phyloP scores from a whole-genome alignment of 345 rosid species.

The Ceriops tagal region DNA sequence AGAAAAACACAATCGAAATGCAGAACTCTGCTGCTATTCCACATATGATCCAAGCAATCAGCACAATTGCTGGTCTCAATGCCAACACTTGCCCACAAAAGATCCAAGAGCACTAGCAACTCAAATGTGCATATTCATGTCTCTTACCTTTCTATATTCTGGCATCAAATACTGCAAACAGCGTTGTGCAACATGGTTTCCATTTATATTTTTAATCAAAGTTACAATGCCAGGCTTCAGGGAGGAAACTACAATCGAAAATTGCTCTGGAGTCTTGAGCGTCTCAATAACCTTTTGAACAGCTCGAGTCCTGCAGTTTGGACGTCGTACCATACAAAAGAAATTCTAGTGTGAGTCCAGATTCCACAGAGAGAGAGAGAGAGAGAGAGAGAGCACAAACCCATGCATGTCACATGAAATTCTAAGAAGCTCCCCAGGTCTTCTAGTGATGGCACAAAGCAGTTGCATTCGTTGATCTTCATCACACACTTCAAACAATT shows the following conservation, averaged over 20 bases:
- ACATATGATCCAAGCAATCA: no score
- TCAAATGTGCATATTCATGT: not conserved
- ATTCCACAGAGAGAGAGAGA: not conserved
- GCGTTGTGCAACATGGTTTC: conserved; percentile 78
- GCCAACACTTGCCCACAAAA: no score
- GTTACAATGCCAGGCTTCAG: conserved; percentile 63
- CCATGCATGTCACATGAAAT: conserved; percentile 43
- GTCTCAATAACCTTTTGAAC: conserved; percentile 79
- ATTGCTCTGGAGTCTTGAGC: conserved; percentile 51
- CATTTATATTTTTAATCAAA: conserved; percentile 68
- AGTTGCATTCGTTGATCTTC: conserved; percentile 50
- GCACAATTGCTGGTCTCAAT: no score
- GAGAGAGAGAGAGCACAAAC: conserved; percentile 19
- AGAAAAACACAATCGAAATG: no score
- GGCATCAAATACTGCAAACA: conserved; percentile 63
- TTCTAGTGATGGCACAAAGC: conserved; percentile 28
- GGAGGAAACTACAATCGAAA: conserved; percentile 50
- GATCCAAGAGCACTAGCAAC: not conserved
- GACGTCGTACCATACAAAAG: not conserved
- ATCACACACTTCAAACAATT: conserved; percentile 38
- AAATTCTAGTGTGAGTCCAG: not conserved
- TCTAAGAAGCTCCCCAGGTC: conserved; percentile 35
- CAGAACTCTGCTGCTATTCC: no score
- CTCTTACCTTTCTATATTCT: conserved; percentile 48
- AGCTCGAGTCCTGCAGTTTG: conserved; percentile 59